Conservation (phyloP, 2,329 filamentous ascomycete genomes). For the Penicillium sp. region DNA sequence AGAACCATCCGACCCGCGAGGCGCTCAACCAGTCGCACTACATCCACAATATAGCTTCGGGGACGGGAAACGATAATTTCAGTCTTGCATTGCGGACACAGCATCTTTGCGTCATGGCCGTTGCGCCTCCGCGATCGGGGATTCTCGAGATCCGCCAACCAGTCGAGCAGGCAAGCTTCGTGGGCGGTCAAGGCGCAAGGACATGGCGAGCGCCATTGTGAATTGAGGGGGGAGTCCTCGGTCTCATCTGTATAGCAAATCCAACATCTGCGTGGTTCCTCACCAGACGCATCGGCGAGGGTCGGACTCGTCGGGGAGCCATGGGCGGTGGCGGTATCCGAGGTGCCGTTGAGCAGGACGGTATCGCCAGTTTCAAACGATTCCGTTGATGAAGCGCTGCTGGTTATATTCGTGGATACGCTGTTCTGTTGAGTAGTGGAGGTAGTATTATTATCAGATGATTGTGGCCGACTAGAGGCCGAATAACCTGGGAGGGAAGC, state of each 20-base stretch:
- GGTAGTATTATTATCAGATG: no score
- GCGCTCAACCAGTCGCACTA: constrained; percentile 53
- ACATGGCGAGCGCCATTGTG: constrained; percentile 77
- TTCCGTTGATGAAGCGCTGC: no score
- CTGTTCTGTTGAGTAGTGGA: no score
- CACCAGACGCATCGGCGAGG: no score
- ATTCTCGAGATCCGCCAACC: constrained; percentile 84
- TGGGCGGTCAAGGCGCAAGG: constrained; percentile 85
- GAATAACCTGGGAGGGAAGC: no score
- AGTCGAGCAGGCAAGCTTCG: constrained; percentile 78
- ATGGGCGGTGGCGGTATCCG: no score
- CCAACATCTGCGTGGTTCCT: constrained; percentile 54
- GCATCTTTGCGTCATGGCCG: constrained; percentile 54
- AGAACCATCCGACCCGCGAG: constrained; percentile 53
- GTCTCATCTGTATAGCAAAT: constrained; percentile 60
- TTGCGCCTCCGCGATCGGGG: constrained; percentile 44
- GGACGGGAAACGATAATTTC: constrained; percentile 68
- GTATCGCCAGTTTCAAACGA: no score
- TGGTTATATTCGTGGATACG: no score
- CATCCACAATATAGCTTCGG: constrained; percentile 61
- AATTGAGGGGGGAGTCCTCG: constrained; percentile 51
- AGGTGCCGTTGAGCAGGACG: no score
- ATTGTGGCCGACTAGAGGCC: no score
- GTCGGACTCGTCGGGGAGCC: no score
- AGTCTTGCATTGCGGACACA: constrained; percentile 83